phyloP scores from a whole-genome alignment of 352 stramenopile genomes.

The Phytophthora foliorum region DNA sequence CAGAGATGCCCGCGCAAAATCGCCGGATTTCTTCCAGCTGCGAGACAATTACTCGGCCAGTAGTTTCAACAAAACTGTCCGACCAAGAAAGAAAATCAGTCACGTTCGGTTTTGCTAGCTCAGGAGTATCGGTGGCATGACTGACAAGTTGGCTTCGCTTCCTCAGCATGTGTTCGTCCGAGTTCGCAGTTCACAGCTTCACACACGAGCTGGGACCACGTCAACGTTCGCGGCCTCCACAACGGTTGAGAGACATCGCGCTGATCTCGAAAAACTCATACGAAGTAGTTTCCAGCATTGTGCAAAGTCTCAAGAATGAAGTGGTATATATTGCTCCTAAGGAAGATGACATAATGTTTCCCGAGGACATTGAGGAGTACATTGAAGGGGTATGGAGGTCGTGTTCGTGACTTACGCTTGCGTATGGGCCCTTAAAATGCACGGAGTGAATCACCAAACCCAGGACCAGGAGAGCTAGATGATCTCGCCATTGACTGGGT shows the following conservation, averaged over 20 bases:
- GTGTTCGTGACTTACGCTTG: background rate
- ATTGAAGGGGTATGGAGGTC: background rate
- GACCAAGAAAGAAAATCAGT: no score
- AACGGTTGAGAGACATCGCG: background rate
- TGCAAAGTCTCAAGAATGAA: background rate
- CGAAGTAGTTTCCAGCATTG: background rate
- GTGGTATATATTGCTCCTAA: background rate
- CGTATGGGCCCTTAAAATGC: background rate
- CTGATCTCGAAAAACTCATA: background rate
- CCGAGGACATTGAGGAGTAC: background rate
- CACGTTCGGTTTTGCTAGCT: no score
- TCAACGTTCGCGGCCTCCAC: background rate
- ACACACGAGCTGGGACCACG: background rate
- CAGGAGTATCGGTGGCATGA: background rate
- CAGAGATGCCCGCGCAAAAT: no score
- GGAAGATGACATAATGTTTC: background rate
- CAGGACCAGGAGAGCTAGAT: background rate
- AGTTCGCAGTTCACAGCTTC: background rate
- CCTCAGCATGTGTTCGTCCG: background rate
- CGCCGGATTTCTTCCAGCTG: no score
- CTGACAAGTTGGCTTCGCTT: background rate
- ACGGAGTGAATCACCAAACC: background rate
- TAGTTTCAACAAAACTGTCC: no score
- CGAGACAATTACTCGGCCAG: no score
- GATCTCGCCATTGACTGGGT: constrained; percentile 7